Evolutionary conservation across 345 rosid species (phyloP), one percentile per base, ranked within the genome.

Genomic region (Hibiscus tridactylites): DNA sequence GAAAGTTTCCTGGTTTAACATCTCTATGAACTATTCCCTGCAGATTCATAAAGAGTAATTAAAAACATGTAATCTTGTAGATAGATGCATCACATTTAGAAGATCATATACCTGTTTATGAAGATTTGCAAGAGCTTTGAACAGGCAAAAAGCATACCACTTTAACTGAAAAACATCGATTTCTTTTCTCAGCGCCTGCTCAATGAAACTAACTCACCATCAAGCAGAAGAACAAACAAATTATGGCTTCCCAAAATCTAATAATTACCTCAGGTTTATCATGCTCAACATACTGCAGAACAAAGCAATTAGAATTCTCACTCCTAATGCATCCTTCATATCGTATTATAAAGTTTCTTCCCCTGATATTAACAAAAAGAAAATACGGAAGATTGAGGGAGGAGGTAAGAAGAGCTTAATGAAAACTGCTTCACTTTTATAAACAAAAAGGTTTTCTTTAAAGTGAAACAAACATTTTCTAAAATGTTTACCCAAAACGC

Each of bases 1-100:
- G 96, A 80, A 95, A 95, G 82, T 95, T 92, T 65, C 96, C 99
- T 54, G 99, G 99, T 72, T 95, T 95, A 50, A 96, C 94, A 86
- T 96, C 99, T 77, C 97, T 91, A 37, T 96, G 99, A 81, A 89
- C 93, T 79, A 87, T 71, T 67, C 94, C 97, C 99, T 95, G 82
- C 61, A 71, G 35, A 62, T 28, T 62, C 33, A 65, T 67, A 4
- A 35, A 35, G 75, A 79, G 1, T 33, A 10, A 24, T 37, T 46
- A 47, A n/a, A 57, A 59, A 58, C 66, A 54, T 49, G 50, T 21
- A 53, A 49, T 42, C 44, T 39, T 44, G 42, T 31, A 26, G 13
- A 65, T 35, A 50, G 67, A 44, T 61, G 71, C 11, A 29, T 44
- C 8, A 57, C 13, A 53, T 64, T 21, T 31, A 13, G 47, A 52